phyloP scores from a whole-genome alignment of 148 eudicot genomes.

The Camellia granthamiana region DNA sequence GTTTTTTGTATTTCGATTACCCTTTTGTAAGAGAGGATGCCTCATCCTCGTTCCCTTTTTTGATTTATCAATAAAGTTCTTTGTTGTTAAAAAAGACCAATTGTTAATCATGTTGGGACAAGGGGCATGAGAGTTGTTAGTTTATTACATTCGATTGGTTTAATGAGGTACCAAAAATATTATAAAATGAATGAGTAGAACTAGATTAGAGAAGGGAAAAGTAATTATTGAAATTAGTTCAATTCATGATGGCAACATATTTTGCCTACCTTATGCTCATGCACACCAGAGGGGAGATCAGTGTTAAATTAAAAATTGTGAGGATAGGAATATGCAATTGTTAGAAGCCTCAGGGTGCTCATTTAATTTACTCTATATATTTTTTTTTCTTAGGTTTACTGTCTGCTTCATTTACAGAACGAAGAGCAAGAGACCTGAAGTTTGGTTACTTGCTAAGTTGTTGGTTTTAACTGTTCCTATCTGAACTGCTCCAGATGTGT shows the following conservation, averaged over 20 bases:
- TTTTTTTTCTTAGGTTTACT: neutral
- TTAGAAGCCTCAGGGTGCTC: neutral
- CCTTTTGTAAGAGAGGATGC: too few species aligned
- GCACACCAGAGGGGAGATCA: constrained; percentile 4
- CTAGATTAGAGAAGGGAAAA: neutral
- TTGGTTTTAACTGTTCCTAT: constrained; percentile 14
- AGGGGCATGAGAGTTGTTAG: neutral
- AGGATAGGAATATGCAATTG: neutral
- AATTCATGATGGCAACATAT: neutral
- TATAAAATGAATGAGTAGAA: neutral
- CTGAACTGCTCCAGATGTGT: constrained; percentile 59
- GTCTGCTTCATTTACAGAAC: neutral
- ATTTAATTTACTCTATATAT: neutral
- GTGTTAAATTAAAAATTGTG: neutral
- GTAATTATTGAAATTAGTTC: neutral
- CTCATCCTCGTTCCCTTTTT: too few species aligned
- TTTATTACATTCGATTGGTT: neutral
- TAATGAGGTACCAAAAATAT: neutral
- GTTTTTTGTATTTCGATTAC: too few species aligned
- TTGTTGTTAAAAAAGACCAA: neutral
- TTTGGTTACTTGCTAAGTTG: neutral
- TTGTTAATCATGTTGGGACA: neutral
- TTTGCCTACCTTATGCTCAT: neutral
- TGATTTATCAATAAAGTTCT: too few species aligned
- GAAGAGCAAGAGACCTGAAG: neutral